phyloP scores from a whole-genome alignment of 2,329 filamentous ascomycete genomes.

The Hypoxylon sp. region DNA sequence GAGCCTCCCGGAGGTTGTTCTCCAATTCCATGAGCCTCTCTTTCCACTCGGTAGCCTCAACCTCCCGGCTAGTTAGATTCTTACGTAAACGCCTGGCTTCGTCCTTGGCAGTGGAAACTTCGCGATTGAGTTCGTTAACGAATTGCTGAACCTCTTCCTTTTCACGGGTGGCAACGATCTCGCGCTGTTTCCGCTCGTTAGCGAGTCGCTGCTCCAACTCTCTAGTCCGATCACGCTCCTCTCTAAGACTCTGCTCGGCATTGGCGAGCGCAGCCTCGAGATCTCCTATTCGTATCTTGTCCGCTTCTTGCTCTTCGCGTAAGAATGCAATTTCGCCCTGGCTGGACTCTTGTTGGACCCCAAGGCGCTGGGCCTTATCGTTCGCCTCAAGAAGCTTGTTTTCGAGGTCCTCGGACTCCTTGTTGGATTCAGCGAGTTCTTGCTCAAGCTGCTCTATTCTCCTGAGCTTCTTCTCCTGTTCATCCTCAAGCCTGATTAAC shows the following conservation, averaged over 20 bases:
- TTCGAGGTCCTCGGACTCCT: slow-evolving; percentile 88
- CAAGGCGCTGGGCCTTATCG: slow-evolving; percentile 87
- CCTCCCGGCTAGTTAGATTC: slow-evolving; percentile 84
- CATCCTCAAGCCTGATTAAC: slow-evolving; percentile 89
- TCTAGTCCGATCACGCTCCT: slow-evolving; percentile 82
- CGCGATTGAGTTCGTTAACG: slow-evolving; percentile 91
- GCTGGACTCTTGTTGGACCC: slow-evolving; percentile 91
- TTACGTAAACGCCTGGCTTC: slow-evolving; percentile 87
- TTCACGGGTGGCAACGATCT: slow-evolving; percentile 87
- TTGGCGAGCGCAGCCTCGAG: slow-evolving; percentile 86
- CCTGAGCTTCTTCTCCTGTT: slow-evolving; percentile 82
- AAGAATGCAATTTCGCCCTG: slow-evolving; percentile 96
- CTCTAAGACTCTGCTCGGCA: slow-evolving; percentile 83
- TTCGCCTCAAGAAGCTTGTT: slow-evolving; percentile 87
- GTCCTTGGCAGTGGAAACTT: slow-evolving; percentile 86
- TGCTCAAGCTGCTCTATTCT: slow-evolving; percentile 87
- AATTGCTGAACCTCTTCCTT: slow-evolving; percentile 96
- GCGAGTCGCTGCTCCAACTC: slow-evolving; percentile 82
- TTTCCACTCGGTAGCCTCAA: slow-evolving; percentile 92
- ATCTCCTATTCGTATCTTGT: slow-evolving; percentile 98
- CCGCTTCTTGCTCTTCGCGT: slow-evolving; percentile 94
- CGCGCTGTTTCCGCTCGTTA: slow-evolving; percentile 87
- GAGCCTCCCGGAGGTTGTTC: slow-evolving; percentile 85
- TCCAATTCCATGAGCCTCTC: slow-evolving; percentile 92
- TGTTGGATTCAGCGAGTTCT: slow-evolving; percentile 86